A percentile compares a stretch with the other conserved stretches of the same genome.
These are phyloP conservation scores for Kluyveromyces marxianus DNA, from an alignment of 1,139 yeast genomes.

Conservation along the genomic window DNA sequence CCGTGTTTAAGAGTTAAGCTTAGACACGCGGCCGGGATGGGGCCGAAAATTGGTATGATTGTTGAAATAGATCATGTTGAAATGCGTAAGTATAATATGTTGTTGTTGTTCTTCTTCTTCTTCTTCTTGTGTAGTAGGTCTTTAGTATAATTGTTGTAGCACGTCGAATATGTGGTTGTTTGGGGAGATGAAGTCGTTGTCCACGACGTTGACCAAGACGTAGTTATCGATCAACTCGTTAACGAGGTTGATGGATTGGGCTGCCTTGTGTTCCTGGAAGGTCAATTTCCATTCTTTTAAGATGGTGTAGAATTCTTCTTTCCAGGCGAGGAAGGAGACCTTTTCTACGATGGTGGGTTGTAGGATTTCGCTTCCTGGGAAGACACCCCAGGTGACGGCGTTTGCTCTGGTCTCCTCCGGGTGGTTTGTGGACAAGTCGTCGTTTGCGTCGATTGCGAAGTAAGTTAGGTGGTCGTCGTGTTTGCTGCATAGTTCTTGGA, in stretches of 20 bases:
- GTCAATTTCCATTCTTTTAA: constrained; percentile 73
- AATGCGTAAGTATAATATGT: constrained; percentile 14
- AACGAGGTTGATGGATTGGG: constrained; percentile 38
- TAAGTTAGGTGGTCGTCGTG: constrained; percentile 54
- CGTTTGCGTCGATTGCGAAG: constrained; percentile 64
- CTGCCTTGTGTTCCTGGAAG: constrained; percentile 34
- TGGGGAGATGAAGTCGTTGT: constrained; percentile 58
- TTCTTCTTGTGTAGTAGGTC: no score
- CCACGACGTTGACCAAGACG: constrained; percentile 81
- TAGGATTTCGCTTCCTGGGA: constrained; percentile 84
- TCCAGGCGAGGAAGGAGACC: constrained; percentile 89
- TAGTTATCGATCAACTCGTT: constrained; percentile 47
- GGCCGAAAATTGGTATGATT: constrained; percentile 4
- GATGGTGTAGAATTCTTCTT: constrained; percentile 85
- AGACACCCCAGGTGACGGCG: constrained; percentile 97
- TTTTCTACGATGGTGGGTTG: constrained; percentile 93
- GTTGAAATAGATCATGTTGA: constrained; percentile 14
- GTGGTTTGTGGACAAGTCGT: constrained; percentile 52
- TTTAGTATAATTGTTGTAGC: constrained; percentile 11
- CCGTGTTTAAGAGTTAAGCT: no score
- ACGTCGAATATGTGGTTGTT: constrained; percentile 34
- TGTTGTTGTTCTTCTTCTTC: no score
- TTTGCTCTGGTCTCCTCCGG: constrained; percentile 67
- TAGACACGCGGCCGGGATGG: no score
- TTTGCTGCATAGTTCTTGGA: constrained; percentile 37